phyloP scores from a whole-genome alignment of 2,329 filamentous ascomycete genomes.

The Davidsoniella eucalypti region DNA sequence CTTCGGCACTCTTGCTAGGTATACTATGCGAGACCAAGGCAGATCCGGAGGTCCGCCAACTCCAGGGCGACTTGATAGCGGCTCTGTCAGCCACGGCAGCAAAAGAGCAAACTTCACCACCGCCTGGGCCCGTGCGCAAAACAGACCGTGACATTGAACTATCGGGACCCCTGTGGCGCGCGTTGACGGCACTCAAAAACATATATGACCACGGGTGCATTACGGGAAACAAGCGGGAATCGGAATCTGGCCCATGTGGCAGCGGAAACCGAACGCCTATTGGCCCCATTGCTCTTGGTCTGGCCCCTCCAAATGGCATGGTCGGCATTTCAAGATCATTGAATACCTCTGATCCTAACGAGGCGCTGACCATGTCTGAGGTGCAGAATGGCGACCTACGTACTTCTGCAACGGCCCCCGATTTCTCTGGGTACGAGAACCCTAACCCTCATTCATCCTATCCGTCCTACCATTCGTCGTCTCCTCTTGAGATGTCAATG shows the following conservation, averaged over 20 bases:
- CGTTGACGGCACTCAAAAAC: slow-evolving; percentile 43
- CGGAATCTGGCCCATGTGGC: slow-evolving; percentile 27
- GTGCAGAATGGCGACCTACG: slow-evolving; percentile 39
- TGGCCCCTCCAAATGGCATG: slow-evolving; percentile 14
- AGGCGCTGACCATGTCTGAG: slow-evolving; percentile 47
- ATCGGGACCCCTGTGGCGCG: slow-evolving; percentile 43
- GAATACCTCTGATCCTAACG: slow-evolving; percentile 39
- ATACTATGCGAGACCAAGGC: slow-evolving; percentile 47
- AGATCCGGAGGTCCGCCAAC: slow-evolving; percentile 44
- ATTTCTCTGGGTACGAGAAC: slow-evolving; percentile 26
- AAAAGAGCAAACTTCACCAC: slow-evolving; percentile 40
- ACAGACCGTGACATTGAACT: slow-evolving; percentile 45
- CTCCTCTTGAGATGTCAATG: neutral
- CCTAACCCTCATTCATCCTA: neutral
- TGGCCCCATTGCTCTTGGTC: slow-evolving; percentile 15
- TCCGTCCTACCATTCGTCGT: slow-evolving; percentile 1
- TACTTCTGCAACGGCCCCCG: slow-evolving; percentile 20
- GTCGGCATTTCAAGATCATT: slow-evolving; percentile 17
- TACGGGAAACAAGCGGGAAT: slow-evolving; percentile 34
- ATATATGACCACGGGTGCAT: slow-evolving; percentile 50
- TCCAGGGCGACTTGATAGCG: slow-evolving; percentile 47
- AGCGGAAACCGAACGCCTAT: slow-evolving; percentile 31
- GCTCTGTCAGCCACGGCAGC: slow-evolving; percentile 47
- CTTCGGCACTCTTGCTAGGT: slow-evolving; percentile 46
- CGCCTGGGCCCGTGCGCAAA: slow-evolving; percentile 31